phyloP scores from a whole-genome alignment of 2,329 filamentous ascomycete genomes.

The Sporothrix phasma region DNA sequence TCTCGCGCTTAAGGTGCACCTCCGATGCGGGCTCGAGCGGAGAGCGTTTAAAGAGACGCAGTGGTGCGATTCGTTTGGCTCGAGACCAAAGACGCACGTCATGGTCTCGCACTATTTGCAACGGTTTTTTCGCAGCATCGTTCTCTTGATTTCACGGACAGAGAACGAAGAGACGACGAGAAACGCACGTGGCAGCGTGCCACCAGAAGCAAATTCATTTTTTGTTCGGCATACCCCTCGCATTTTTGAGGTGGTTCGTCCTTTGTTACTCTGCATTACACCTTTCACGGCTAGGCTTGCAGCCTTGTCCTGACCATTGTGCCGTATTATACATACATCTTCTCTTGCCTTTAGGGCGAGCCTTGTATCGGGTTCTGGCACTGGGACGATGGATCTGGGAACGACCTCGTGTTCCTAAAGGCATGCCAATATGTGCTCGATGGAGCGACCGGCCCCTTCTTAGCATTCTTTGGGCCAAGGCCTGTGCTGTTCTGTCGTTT shows the following conservation, averaged over 20 bases:
- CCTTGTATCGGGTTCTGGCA: neutral
- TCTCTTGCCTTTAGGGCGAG: neutral
- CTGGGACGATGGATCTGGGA: slow-evolving; percentile 7
- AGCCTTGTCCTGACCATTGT: slow-evolving; percentile 1
- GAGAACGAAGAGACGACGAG: neutral
- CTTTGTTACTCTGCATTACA: neutral
- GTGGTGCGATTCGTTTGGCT: neutral
- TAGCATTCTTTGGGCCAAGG: neutral
- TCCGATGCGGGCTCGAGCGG: neutral
- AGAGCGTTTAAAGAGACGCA: neutral
- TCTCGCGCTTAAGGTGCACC: neutral
- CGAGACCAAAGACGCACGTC: neutral
- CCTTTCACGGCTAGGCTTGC: neutral
- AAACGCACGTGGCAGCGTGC: neutral
- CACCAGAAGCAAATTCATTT: neutral
- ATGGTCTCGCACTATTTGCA: neutral
- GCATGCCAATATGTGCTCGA: neutral
- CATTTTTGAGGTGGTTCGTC: neutral
- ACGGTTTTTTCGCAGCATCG: neutral
- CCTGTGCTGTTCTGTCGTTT: neutral
- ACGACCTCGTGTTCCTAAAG: neutral
- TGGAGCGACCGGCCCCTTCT: neutral
- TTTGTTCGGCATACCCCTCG: neutral
- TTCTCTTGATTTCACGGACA: neutral
- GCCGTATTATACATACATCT: neutral